Conservation (phyloP, 2,329 filamentous ascomycete species). For the Aaosphaeria arxii region DNA sequence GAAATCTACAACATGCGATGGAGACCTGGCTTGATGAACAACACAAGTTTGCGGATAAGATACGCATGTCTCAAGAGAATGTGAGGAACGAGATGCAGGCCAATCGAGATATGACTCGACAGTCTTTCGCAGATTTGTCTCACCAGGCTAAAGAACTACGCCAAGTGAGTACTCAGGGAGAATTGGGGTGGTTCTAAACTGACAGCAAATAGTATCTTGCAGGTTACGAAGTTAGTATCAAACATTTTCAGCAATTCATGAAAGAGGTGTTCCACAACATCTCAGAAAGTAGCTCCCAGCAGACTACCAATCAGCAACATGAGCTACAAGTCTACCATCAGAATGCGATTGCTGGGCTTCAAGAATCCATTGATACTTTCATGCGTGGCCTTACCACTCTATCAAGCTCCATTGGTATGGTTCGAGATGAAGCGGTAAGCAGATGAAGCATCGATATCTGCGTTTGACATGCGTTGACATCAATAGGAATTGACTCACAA, state of each 20-base stretch:
- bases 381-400: constrained; percentile 1
- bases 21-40: constrained; percentile 20
- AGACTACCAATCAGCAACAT: background rate
- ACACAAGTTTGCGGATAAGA: constrained; percentile 17
- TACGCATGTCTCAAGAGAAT: constrained; percentile 16
- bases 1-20: constrained; percentile 13
- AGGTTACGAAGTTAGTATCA: too few species aligned
- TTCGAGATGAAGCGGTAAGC: constrained; percentile 3
- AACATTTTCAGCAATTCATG: too few species aligned
- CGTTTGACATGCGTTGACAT: too few species aligned
- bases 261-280: too few species aligned
- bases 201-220: too few species aligned
- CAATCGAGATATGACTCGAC: constrained; percentile 4
- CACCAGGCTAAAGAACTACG: too few species aligned
- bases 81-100: constrained; percentile 13
- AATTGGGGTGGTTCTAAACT: too few species aligned
- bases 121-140: too few species aligned
- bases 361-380: constrained; percentile 1
- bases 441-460: too few species aligned
- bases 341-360: constrained; percentile 1
- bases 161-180: too few species aligned
- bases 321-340: background rate
- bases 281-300: background rate
- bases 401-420: constrained; percentile 1
- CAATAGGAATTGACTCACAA: too few species aligned